These are phyloP conservation scores for Dacryopinax primogenitus DNA, from an alignment of 768 basidiomycete species.

Conservation along the genomic window DNA sequence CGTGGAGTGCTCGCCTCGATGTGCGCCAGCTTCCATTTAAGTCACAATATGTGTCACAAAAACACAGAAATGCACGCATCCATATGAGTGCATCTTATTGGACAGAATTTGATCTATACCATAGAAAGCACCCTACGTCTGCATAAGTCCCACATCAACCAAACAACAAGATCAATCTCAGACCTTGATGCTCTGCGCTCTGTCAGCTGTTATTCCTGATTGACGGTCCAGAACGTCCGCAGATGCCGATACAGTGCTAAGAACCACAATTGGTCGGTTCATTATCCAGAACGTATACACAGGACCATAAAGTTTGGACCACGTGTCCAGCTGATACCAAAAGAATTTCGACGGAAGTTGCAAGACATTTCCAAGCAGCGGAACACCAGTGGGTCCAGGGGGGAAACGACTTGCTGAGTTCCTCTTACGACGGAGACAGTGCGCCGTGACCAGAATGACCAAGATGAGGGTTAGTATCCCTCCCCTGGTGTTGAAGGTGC, in stretches of 20 bases:
- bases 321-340: slow-evolving; percentile 10
- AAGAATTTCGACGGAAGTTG: slow-evolving; percentile 10
- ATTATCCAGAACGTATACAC: neutral
- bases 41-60: too few species aligned
- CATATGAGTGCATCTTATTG: too few species aligned
- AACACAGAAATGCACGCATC: too few species aligned
- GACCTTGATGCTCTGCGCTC: neutral
- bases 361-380: slow-evolving; percentile 15
- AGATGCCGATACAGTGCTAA: neutral
- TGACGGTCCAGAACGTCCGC: neutral
- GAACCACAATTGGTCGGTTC: neutral
- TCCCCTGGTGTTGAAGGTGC: too few species aligned
- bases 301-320: slow-evolving; percentile 15
- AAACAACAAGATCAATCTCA: neutral
- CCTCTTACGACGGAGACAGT: too few species aligned
- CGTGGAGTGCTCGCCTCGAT: neutral
- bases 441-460: too few species aligned
- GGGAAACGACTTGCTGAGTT: slow-evolving; percentile 15
- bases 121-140: too few species aligned
- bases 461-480: too few species aligned
- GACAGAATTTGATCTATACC: too few species aligned
- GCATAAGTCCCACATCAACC: neutral
- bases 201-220: neutral
- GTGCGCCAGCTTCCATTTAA: neutral
- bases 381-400: slow-evolving; percentile 14